phyloP scores from a whole-genome alignment of 805 yeast species.

The Wickerhamiella siamensis region DNA sequence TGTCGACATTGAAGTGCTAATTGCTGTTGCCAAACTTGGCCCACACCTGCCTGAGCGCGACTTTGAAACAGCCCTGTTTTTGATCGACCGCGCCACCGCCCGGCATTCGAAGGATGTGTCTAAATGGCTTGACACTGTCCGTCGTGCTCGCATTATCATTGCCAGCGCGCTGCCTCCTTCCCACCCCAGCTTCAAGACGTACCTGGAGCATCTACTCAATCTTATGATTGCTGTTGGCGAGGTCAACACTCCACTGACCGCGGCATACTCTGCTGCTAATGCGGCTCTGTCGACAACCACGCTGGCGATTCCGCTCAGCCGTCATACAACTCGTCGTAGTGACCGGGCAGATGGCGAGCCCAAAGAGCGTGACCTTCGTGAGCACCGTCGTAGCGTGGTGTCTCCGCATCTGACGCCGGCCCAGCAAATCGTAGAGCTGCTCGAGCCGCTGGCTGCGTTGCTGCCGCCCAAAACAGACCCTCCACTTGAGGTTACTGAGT shows the following conservation, averaged over 20 bases:
- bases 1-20: constrained; percentile 25
- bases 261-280: background rate
- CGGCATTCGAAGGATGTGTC: constrained; percentile 8
- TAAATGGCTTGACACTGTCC: constrained; percentile 25
- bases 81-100: constrained; percentile 12
- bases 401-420: constrained; percentile 35
- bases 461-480: constrained; percentile 43
- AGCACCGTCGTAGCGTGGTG: constrained; percentile 34
- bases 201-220: constrained; percentile 51
- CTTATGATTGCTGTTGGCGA: constrained; percentile 68
- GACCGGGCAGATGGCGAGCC: constrained; percentile 43
- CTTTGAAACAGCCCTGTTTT: constrained; percentile 11
- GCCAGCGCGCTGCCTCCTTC: constrained; percentile 18
- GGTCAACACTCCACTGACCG: constrained; percentile 23
- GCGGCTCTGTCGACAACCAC: background rate
- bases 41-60: constrained; percentile 12
- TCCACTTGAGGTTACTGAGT: constrained; percentile 32
- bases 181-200: constrained; percentile 27
- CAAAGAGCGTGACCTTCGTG: background rate
- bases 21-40: constrained; percentile 18
- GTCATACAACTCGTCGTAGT: background rate
- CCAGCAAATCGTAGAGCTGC: constrained; percentile 21
- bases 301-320: background rate
- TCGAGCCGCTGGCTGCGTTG: constrained; percentile 62
- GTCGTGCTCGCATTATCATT: constrained; percentile 36